Evolutionary conservation across 2,329 filamentous ascomycete genomes (phyloP).

Genomic region (Ceratocystis eucalypticola): DNA sequence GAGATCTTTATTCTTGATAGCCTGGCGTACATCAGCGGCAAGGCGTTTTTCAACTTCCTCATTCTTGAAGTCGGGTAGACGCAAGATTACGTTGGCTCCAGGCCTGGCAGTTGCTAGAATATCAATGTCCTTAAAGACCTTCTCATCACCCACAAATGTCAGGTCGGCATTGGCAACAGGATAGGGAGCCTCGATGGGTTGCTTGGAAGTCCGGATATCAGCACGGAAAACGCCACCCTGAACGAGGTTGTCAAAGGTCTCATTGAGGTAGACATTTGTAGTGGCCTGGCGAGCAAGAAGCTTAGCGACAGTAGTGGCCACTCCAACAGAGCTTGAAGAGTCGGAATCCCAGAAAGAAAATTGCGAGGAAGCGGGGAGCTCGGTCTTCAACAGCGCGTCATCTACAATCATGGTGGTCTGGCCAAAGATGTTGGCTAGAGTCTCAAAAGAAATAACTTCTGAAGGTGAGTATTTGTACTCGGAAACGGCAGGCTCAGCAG

Average conservation of each 20-base stretch:
- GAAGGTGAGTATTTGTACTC: slow-evolving; percentile 83
- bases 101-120: slow-evolving; percentile 56
- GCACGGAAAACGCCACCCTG: slow-evolving; percentile 70
- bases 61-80: slow-evolving; percentile 65
- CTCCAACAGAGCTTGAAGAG: slow-evolving; percentile 50
- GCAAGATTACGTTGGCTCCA: slow-evolving; percentile 60
- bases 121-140: slow-evolving; percentile 65
- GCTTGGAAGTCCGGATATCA: slow-evolving; percentile 72
- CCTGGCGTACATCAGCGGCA: slow-evolving; percentile 54
- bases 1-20: slow-evolving; percentile 54
- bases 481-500: slow-evolving; percentile 48
- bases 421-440: slow-evolving; percentile 36
- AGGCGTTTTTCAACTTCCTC: slow-evolving; percentile 85
- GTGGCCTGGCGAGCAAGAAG: slow-evolving; percentile 59
- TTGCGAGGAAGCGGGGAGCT: slow-evolving; percentile 33
- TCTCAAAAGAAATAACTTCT: slow-evolving; percentile 42
- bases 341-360: slow-evolving; percentile 93
- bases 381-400: slow-evolving; percentile 39
- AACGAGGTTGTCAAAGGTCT: slow-evolving; percentile 48
- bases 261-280: slow-evolving; percentile 48
- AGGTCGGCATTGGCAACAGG: slow-evolving; percentile 67
- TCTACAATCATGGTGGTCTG: slow-evolving; percentile 39
- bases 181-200: slow-evolving; percentile 74
- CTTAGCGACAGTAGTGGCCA: slow-evolving; percentile 47
- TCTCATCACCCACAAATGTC: slow-evolving; percentile 63